Evolutionary conservation across 352 stramenopile genomes (phyloP), one percentile per base, ranked within the genome.

Genomic region (Phytophthora cactorum): DNA sequence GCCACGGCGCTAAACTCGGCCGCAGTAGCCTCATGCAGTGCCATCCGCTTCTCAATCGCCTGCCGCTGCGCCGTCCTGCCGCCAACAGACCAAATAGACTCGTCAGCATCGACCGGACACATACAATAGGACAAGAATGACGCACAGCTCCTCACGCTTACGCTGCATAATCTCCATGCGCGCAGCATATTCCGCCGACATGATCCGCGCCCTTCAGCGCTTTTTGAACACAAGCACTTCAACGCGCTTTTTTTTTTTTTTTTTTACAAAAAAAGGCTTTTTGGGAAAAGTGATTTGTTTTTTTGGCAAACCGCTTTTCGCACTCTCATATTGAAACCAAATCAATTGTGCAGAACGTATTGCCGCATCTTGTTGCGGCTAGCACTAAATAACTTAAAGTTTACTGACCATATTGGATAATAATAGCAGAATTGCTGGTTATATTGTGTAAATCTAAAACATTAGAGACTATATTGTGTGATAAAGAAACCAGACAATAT

Each of bases 1-100:
- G 84, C 78, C 12, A 91, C 76, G 4, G 81, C 78, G 49, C 83
- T 92, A 63, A 90, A 91, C 73, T 96, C 88, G 32, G 83, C 86
- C 6, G 84, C 79, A 12, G 85, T 94, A 38, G 86, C 82, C 62
- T 96, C 88, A 4, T 81, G 78, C 27, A 93, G 72, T 15, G 77
- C 68, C 50, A 94, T 75, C 15, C 82, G 77, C 70, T 91, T 92
- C 74, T 96, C 88, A 14, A 95, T 78, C 43, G 78, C 74, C 41
- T 86, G 54, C 2, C 84, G 75, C 46, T 78, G 68, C 32, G 79
- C 73, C 9, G 82, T 85, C 29, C 84, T 95, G 32, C 2, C 57
- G 5, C 10, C 38, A 41, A 59, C 14, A 72, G 28, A 14, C 5
- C 15, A 2, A 49, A 41, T 12, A 44, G 52, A 17, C 39, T 45